Percentiles rank a stretch among this genome's conserved stretches.
These are phyloP conservation scores for Cynanchum wilfordii DNA, from an alignment of 257 asterid species.

Conservation along the genomic window DNA sequence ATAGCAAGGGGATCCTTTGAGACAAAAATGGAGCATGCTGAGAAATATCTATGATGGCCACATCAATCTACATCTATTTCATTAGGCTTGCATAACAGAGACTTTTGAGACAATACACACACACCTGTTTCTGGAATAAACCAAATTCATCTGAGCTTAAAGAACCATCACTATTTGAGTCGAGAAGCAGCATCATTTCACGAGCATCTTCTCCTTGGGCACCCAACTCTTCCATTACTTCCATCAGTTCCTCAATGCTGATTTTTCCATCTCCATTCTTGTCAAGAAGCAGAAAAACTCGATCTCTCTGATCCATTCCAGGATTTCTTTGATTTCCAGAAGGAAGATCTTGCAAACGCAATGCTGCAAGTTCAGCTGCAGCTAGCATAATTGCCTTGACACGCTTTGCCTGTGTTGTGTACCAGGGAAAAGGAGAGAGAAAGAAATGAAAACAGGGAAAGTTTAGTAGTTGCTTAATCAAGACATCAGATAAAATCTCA, in stretches of 20 bases:
- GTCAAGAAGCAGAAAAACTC: slow-evolving; percentile 74
- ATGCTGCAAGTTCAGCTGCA: slow-evolving; percentile 88
- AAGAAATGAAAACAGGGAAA: background rate
- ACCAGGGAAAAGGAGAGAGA: background rate
- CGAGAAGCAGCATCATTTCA: slow-evolving; percentile 92
- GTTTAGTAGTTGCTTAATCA: background rate
- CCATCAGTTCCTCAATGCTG: slow-evolving; percentile 93
- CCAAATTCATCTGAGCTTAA: slow-evolving; percentile 87
- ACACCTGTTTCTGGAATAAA: slow-evolving; percentile 67
- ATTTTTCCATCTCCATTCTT: slow-evolving; percentile 94
- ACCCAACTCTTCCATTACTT: slow-evolving; percentile 93
- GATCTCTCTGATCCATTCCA: slow-evolving; percentile 49
- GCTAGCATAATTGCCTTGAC: slow-evolving; percentile 96
- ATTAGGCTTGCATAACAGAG: background rate
- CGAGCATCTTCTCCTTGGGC: slow-evolving; percentile 92
- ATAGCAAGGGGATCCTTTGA: too few species aligned
- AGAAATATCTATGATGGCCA: too few species aligned
- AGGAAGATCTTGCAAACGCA: slow-evolving; percentile 79
- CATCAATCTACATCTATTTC: background rate
- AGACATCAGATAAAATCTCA: background rate
- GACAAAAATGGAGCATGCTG: background rate
- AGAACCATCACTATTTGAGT: slow-evolving; percentile 84
- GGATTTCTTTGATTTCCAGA: slow-evolving; percentile 42
- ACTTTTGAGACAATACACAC: slow-evolving; percentile 22
- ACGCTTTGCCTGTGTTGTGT: slow-evolving; percentile 74